phyloP scores from a whole-genome alignment of 2,329 filamentous ascomycete species.

The Colletotrichum tanaceti region DNA sequence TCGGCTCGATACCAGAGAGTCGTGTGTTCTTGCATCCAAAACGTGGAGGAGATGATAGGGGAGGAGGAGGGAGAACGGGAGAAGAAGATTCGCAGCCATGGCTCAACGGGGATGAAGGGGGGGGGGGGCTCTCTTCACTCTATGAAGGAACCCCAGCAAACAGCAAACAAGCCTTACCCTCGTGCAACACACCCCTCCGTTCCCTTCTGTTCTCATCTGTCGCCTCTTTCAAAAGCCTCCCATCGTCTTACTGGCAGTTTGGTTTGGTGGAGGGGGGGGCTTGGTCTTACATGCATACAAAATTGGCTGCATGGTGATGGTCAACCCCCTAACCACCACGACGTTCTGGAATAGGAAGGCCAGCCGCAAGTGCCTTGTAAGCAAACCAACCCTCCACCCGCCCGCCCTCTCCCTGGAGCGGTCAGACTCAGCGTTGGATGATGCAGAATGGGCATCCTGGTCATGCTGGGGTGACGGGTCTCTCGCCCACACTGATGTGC shows the following conservation, averaged over 20 bases:
- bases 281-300: constrained; percentile 31
- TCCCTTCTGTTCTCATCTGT: neutral
- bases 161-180: constrained; percentile 4
- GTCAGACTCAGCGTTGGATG: constrained; percentile 8
- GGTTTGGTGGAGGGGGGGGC: constrained; percentile 7
- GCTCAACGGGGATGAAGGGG: neutral
- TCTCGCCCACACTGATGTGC: neutral
- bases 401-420: neutral
- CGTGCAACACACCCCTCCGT: constrained; percentile 1
- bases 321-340: constrained; percentile 7
- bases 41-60: neutral
- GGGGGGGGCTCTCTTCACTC: constrained; percentile 4
- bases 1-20: neutral
- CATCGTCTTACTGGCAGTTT: constrained; percentile 15
- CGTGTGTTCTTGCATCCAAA: too few relatives aligned
- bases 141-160: constrained; percentile 17
- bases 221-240: constrained; percentile 3
- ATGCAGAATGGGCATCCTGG: constrained; percentile 11
- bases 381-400: neutral
- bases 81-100: constrained; percentile 8
- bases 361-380: constrained; percentile 11
- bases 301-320: constrained; percentile 13
- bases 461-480: neutral
- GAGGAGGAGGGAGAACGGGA: neutral
- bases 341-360: constrained; percentile 21